Percentiles rank a stretch among this genome's conserved stretches.
These are phyloP conservation scores for Stipa capillata DNA, from an alignment of 176 grass and related monocot species.

Conservation along the genomic window DNA sequence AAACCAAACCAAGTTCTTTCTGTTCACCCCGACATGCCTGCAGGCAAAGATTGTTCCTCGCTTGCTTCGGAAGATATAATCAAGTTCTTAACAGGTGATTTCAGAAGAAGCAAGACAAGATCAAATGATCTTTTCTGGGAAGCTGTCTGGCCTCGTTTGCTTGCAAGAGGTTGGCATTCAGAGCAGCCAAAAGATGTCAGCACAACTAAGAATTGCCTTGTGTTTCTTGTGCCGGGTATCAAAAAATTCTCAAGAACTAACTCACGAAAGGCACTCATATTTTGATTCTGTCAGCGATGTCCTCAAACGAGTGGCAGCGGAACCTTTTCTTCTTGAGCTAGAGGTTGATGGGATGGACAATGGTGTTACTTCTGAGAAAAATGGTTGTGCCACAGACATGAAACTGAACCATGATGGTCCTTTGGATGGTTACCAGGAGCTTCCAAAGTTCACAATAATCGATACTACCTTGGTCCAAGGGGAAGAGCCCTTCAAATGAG, in stretches of 20 bases:
- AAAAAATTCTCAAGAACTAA: slow-evolving; percentile 82
- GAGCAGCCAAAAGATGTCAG: slow-evolving; percentile 84
- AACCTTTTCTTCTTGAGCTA: slow-evolving; percentile 70
- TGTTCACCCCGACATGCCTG: slow-evolving; percentile 51
- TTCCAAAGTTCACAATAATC: slow-evolving; percentile 82
- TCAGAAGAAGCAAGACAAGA: slow-evolving; percentile 86
- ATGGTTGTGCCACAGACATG: slow-evolving; percentile 24
- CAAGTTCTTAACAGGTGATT: slow-evolving; percentile 96
- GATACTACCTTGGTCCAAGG: slow-evolving; percentile 80
- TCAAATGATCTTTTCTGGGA: slow-evolving; percentile 99
- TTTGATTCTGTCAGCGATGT: slow-evolving; percentile 95
- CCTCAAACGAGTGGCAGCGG: slow-evolving; percentile 62
- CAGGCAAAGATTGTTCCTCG: slow-evolving; percentile 83
- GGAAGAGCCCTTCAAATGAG: slow-evolving; percentile 53
- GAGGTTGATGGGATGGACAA: slow-evolving; percentile 35
- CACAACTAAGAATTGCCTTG: slow-evolving; percentile 64
- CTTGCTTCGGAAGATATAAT: slow-evolving; percentile 79
- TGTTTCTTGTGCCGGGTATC: slow-evolving; percentile 59
- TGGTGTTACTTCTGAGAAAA: slow-evolving; percentile 22
- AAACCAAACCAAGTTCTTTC: slow-evolving; percentile 41
- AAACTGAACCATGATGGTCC: slow-evolving; percentile 26
- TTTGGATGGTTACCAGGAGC: slow-evolving; percentile 47
- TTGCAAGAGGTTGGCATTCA: slow-evolving; percentile 94
- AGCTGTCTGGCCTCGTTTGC: slow-evolving; percentile 92
- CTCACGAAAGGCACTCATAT: slow-evolving; percentile 79